phyloP scores from a whole-genome alignment of 164 flowering plant genomes.

The Vitis cinerea region DNA sequence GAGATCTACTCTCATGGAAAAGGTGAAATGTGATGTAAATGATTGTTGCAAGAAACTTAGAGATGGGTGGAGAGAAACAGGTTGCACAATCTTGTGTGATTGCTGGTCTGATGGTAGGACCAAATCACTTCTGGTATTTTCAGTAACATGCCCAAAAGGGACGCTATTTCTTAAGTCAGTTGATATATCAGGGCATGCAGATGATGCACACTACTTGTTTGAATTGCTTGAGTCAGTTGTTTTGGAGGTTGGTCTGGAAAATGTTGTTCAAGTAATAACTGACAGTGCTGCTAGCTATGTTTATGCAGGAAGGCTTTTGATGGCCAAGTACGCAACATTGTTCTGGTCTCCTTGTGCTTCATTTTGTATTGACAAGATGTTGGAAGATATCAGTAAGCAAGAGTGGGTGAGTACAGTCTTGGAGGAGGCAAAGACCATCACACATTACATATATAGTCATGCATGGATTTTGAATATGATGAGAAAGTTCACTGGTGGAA shows the following conservation, averaged over 20 bases:
- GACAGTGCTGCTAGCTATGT: constrained; percentile 48
- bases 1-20: constrained; percentile 52
- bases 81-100: constrained; percentile 68
- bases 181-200: constrained; percentile 56
- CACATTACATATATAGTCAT: constrained; percentile 50
- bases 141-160: constrained; percentile 54
- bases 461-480: constrained; percentile 44
- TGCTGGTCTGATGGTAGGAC: constrained; percentile 56
- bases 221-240: constrained; percentile 61
- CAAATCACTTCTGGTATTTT: constrained; percentile 46
- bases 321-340: constrained; percentile 50
- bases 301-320: constrained; percentile 62
- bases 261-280: constrained; percentile 75
- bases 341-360: constrained; percentile 85
- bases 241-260: constrained; percentile 59
- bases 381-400: constrained; percentile 62
- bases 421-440: constrained; percentile 55
- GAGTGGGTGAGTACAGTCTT: constrained; percentile 54
- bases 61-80: constrained; percentile 61
- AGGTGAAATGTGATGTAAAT: constrained; percentile 48
- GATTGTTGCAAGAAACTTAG: constrained; percentile 39
- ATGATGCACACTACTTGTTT: constrained; percentile 52
- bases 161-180: constrained; percentile 62
- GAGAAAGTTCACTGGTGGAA: constrained; percentile 63
- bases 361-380: constrained; percentile 57